phyloP scores from a whole-genome alignment of 2,329 filamentous ascomycete species.

The Zasmidium angulare region DNA sequence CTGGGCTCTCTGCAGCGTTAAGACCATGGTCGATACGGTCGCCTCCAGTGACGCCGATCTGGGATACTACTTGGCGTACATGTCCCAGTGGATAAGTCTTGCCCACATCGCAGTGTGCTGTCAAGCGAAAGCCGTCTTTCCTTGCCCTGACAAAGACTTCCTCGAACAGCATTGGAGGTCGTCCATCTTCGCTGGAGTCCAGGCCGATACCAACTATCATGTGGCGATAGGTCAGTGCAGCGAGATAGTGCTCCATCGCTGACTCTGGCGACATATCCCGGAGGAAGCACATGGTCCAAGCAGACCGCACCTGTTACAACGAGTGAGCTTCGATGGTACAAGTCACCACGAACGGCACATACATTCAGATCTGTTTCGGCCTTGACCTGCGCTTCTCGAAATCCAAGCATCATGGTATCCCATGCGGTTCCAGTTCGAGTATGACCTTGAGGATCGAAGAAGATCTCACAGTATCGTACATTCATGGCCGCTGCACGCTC shows the following conservation, averaged over 20 bases:
- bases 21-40: constrained; percentile 47
- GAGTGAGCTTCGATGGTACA: too few relatives aligned
- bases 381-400: constrained; percentile 25
- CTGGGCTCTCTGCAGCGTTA: constrained; percentile 38
- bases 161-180: constrained; percentile 49
- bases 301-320: constrained; percentile 6
- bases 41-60: constrained; percentile 33
- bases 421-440: constrained; percentile 39
- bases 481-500: constrained; percentile 37
- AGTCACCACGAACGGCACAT: constrained; percentile 4
- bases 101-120: constrained; percentile 54
- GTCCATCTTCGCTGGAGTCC: constrained; percentile 48
- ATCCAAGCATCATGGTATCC: constrained; percentile 37
- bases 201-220: constrained; percentile 48
- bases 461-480: constrained; percentile 43
- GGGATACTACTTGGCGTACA: constrained; percentile 38
- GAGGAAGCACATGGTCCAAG: constrained; percentile 47
- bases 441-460: constrained; percentile 47
- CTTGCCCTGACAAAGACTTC: constrained; percentile 39
- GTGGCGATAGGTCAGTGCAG: constrained; percentile 37
- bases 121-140: constrained; percentile 46
- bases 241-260: constrained; percentile 42
- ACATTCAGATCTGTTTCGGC: not conserved
- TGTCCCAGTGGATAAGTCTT: constrained; percentile 50
- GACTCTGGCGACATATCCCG: constrained; percentile 42